Conservation (phyloP, 768 basidiomycete genomes). For the Suillus sp. region DNA sequence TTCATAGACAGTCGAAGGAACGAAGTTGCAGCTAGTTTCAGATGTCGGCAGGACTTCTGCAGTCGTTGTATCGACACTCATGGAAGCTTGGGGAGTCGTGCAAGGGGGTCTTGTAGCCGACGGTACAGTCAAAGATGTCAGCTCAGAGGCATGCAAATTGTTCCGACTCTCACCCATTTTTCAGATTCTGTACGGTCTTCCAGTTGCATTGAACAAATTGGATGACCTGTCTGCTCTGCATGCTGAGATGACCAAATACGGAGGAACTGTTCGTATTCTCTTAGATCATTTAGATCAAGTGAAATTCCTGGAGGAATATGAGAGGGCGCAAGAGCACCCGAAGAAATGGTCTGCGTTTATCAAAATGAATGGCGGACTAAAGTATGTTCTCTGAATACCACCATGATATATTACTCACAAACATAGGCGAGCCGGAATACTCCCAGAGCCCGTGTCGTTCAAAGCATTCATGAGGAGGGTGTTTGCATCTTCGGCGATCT, state of each 20-base stretch:
- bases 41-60: constrained; percentile 54
- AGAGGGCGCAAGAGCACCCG: constrained; percentile 40
- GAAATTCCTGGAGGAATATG: constrained; percentile 61
- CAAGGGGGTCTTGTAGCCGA: constrained; percentile 68
- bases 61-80: constrained; percentile 78
- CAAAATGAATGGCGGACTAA: constrained; percentile 77
- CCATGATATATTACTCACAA: constrained; percentile 17
- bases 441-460: constrained; percentile 55
- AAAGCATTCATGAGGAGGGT: constrained; percentile 53
- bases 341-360: constrained; percentile 76
- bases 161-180: constrained; percentile 11
- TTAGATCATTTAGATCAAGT: constrained; percentile 80
- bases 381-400: constrained; percentile 47
- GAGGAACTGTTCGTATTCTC: constrained; percentile 66
- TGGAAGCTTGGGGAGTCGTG: constrained; percentile 80
- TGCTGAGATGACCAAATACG: constrained; percentile 53
- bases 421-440: constrained; percentile 72
- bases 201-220: constrained; percentile 69
- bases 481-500: constrained; percentile 54
- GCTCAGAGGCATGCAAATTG: constrained; percentile 25
- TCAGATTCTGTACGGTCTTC: constrained; percentile 83
- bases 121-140: constrained; percentile 75
- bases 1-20: constrained; percentile 71
- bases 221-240: constrained; percentile 65
- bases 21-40: constrained; percentile 66